Conservation (phyloP, 768 basidiomycete genomes). For the Rhodosporidiobolus sp. region DNA sequence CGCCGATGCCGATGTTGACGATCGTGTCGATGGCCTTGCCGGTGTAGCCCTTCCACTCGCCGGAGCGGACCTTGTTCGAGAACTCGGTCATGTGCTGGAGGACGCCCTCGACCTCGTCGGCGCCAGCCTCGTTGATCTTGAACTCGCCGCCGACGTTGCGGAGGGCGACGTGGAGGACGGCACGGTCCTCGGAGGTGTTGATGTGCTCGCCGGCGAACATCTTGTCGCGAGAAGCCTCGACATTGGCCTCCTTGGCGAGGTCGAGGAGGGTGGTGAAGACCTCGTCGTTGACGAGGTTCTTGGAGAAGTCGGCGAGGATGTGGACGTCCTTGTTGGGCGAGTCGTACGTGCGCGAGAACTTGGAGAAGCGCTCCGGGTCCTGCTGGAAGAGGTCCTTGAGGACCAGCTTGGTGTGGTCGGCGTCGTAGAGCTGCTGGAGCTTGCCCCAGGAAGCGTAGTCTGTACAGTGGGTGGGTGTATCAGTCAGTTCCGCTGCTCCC, state of each 20-base stretch:
- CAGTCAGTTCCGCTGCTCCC: background rate
- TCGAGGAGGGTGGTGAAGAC: conserved; percentile 72
- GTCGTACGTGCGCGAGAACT: conserved; percentile 74
- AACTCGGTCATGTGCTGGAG: conserved; percentile 89
- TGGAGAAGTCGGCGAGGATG: conserved; percentile 92
- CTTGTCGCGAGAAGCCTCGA: conserved; percentile 79
- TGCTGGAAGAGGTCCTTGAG: conserved; percentile 89
- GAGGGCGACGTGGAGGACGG: conserved; percentile 91
- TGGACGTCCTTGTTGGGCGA: conserved; percentile 60
- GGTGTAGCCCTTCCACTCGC: conserved; percentile 94
- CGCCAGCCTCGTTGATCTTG: conserved; percentile 74
- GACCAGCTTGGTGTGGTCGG: conserved; percentile 67
- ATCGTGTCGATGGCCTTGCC: conserved; percentile 90
- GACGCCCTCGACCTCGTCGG: conserved; percentile 74
- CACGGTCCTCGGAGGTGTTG: conserved; percentile 96
- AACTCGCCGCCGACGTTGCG: conserved; percentile 59
- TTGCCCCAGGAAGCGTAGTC: conserved; percentile 88
- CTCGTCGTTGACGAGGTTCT: conserved; percentile 86
- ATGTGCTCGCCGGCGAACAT: conserved; percentile 97
- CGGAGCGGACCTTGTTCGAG: conserved; percentile 74
- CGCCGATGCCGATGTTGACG: conserved; percentile 98
- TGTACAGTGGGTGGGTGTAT: conserved; percentile 46
- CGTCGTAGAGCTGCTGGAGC: conserved; percentile 77
- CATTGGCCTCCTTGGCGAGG: conserved; percentile 78
- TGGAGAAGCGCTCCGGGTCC: conserved; percentile 80